Evolutionary conservation across 2,329 filamentous ascomycete species (phyloP).

Genomic region (Exophiala alcalophila): DNA sequence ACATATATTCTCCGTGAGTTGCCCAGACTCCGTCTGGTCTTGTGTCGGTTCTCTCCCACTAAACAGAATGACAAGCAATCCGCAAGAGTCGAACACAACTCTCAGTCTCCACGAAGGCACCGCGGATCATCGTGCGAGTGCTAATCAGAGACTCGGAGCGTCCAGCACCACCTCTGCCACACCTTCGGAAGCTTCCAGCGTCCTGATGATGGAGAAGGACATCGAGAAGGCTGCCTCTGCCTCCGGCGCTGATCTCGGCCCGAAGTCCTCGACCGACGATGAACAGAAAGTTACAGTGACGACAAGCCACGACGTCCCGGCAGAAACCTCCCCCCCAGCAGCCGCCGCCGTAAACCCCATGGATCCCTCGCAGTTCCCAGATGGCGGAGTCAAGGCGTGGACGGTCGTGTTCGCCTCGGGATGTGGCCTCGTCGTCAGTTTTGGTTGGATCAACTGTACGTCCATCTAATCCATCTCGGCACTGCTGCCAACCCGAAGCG

Average conservation of each 20-base stretch:
- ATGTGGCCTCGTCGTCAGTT: conserved; percentile 40
- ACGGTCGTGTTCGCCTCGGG: conserved; percentile 44
- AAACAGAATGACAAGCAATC: not conserved
- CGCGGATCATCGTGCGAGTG: too few relatives aligned
- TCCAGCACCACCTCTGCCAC: not conserved
- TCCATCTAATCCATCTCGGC: not conserved
- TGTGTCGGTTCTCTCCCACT: not conserved
- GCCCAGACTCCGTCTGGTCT: not conserved
- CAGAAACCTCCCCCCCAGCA: conserved; percentile 3
- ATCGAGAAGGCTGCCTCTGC: conserved; percentile 8
- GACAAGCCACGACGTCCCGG: conserved; percentile 4
- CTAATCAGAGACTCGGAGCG: not conserved
- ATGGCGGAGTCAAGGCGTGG: conserved; percentile 45
- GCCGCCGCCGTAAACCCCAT: conserved; percentile 20
- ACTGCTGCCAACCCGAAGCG: conserved; percentile 14
- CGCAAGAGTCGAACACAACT: not conserved
- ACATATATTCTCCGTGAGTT: not conserved
- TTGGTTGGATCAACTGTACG: conserved; percentile 39
- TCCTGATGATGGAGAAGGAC: conserved; percentile 10
- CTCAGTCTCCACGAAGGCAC: not conserved
- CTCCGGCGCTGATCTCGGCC: not conserved
- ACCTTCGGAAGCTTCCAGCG: conserved; percentile 1
- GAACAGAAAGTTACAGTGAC: conserved; percentile 1
- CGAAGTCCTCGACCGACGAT: conserved; percentile 3
- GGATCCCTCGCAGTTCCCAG: conserved; percentile 35